Evolutionary conservation across 2,329 filamentous ascomycete species (phyloP), one percentile per base, ranked within the genome.

Genomic region (Daldinia sp.): DNA sequence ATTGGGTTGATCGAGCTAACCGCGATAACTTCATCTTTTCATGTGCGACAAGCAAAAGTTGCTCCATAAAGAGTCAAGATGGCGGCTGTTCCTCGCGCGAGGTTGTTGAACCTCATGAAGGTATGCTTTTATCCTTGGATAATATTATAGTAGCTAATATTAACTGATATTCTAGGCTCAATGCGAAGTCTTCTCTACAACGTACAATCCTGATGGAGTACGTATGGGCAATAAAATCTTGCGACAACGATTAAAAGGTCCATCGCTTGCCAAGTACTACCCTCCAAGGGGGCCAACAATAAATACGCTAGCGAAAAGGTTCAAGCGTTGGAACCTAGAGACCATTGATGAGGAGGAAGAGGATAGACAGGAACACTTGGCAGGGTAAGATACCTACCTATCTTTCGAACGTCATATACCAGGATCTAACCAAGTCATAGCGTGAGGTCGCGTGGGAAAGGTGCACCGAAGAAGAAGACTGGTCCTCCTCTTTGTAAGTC

Each of bases 221-320:
- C 92, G 95, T 65, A 87, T 92, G 70, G 95, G 95, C 74, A 97
- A 95, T 81, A 96, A 95, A 79, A 84, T 99, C 76, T 84, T 99
- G 63, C 92, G 94, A 74, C 91, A 97, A 77, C 88, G 94, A 74
- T 83, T 98, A 66, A 88, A 86, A 74, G 95, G 95, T n/a, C 92
- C 93, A 27, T 81, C 90, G 0, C 80, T 97, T 68, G 90, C 89
- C 35, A 85, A 92, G 60, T 99, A 97, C 83, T 99, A 99, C 76
- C 95, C 95, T 1, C 87, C 89, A 68, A 90, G 84, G 64, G 74
- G 76, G n/a, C 76, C 75, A 4, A 76, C 82, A 68, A 81, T 90
- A 13, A 87, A 87, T 21, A 89, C 89, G 0, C 85, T 96, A 64
- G 85, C 86, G 69, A 92, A 96, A 68, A 77, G 97, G 64, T 88